phyloP scores from a whole-genome alignment of 2,329 filamentous ascomycete genomes.

The Aspergillus candidus region DNA sequence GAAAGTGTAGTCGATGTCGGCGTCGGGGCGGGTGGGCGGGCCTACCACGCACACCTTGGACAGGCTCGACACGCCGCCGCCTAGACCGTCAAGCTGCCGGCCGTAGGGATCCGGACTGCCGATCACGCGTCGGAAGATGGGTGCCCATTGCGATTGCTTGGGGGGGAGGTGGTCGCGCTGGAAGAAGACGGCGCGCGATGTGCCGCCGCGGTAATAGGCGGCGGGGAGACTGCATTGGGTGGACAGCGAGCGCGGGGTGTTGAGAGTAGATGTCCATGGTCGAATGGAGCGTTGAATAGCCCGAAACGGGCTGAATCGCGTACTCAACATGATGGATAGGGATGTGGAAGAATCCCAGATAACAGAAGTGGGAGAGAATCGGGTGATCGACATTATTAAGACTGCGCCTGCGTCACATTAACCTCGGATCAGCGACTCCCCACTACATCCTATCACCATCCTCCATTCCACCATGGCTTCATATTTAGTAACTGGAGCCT shows the following conservation, averaged over 20 bases:
- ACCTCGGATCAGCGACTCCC: too few relatives aligned
- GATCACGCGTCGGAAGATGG: slow-evolving; percentile 55
- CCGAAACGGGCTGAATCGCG: too few relatives aligned
- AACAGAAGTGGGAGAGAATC: too few relatives aligned
- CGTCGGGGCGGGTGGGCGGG: slow-evolving; percentile 42
- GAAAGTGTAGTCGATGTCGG: slow-evolving; percentile 66
- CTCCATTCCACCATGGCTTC: slow-evolving; percentile 24
- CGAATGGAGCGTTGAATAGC: too few relatives aligned
- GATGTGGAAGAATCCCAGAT: too few relatives aligned
- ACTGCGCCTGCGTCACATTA: too few relatives aligned
- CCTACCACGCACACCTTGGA: slow-evolving; percentile 66
- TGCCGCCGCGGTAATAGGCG: slow-evolving; percentile 62
- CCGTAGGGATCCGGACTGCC: slow-evolving; percentile 61
- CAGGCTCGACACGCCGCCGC: slow-evolving; percentile 61
- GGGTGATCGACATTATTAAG: too few relatives aligned
- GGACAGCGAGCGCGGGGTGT: not conserved
- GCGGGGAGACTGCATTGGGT: slow-evolving; percentile 41
- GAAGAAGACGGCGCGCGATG: slow-evolving; percentile 62
- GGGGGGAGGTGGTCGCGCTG: slow-evolving; percentile 47
- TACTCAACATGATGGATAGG: too few relatives aligned
- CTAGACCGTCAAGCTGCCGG: slow-evolving; percentile 66
- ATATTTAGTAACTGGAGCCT: slow-evolving; percentile 34
- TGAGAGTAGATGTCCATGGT: too few relatives aligned
- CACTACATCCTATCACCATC: too few relatives aligned
- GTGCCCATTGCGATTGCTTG: slow-evolving; percentile 42